Evolutionary conservation across 164 flowering plant species (phyloP).

Genomic region (Vitis vinifera): DNA sequence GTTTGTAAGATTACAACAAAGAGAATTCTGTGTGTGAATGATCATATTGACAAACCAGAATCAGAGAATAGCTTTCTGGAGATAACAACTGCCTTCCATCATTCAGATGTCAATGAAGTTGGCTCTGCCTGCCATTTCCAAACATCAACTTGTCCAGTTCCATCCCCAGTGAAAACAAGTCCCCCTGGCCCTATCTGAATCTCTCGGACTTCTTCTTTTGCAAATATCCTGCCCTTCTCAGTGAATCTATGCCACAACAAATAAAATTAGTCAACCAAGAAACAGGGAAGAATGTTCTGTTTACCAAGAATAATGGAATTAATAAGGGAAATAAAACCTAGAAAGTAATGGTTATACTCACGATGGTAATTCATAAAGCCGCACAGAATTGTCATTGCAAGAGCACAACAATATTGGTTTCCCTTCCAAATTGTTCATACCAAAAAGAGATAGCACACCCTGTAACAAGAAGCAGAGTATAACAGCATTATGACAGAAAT

Average conservation of each 20-base stretch:
- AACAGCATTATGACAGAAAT: too few species aligned
- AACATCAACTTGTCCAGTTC: too few species aligned
- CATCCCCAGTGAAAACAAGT: background rate
- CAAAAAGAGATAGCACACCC: conserved; percentile 50
- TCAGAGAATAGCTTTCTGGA: too few species aligned
- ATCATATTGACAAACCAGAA: too few species aligned
- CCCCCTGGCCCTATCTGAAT: conserved; percentile 29
- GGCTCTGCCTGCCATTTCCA: too few species aligned
- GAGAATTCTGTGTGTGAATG: too few species aligned
- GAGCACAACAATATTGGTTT: conserved; percentile 55
- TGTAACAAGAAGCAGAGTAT: conserved; percentile 7
- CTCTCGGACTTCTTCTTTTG: conserved; percentile 29
- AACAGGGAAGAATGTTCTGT: too few species aligned
- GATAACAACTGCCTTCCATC: too few species aligned
- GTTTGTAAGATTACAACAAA: too few species aligned
- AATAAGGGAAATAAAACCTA: too few species aligned
- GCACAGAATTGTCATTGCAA: conserved; percentile 50
- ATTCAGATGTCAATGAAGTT: too few species aligned
- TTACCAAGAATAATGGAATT: background rate
- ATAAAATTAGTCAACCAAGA: too few species aligned
- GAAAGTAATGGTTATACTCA: conserved; percentile 16
- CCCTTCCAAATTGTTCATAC: conserved; percentile 46
- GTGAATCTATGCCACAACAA: conserved; percentile 21
- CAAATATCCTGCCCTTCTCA: conserved; percentile 41
- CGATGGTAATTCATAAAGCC: conserved; percentile 57